Base-by-base conservation (phyloP, 441 rosid species). In the Hypseocharis bilobata region DNA sequence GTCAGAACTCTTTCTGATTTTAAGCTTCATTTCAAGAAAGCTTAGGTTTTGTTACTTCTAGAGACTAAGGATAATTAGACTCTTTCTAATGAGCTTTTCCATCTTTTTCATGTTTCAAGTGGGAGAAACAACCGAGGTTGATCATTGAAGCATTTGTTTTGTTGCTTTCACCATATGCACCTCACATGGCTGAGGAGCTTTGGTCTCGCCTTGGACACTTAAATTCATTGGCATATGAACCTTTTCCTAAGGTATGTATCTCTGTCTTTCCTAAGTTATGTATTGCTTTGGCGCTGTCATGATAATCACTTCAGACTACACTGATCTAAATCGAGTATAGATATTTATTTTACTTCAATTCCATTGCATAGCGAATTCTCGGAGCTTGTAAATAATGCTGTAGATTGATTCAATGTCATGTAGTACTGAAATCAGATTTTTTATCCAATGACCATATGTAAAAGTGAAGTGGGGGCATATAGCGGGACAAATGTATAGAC, bases 161-260 rank as follows among this genome's bases (percentile, higher is more conserved):
- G 69, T 73, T 92, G 81, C 91, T 92, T 49, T 80, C 97, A 10
- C 98, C 98, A 44, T 90, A 90, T 44, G 91, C 94, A 6, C 98
- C 97, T 70, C 95, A 92, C 81, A 93, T 93, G 82, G 85, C 95
- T 0, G 98, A 92, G 79, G 97, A 92, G 81, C 87, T 92, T 67
- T 92, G 98, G 98, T 86, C 76, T 59, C 92, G 89, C 69, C 71
- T 92, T 19, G 91, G 96, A 70, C 84, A 90, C 67, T 52, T 67
- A 0, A 72, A 73, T 68, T 83, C 98, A 51, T 76, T 90, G 77
- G 95, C 95, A 14, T 88, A 77, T 32, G 82, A 78, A 70, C 76
- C 79, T 44, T 88, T 88, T 63, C 98, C 98, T 2, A 59, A 76
- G 97, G 98, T 88, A 74, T 40, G 40, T 6, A 28, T 32, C 4